Conservation (phyloP, 1,284 basidiomycete species). For the Earliella scabrosa region DNA sequence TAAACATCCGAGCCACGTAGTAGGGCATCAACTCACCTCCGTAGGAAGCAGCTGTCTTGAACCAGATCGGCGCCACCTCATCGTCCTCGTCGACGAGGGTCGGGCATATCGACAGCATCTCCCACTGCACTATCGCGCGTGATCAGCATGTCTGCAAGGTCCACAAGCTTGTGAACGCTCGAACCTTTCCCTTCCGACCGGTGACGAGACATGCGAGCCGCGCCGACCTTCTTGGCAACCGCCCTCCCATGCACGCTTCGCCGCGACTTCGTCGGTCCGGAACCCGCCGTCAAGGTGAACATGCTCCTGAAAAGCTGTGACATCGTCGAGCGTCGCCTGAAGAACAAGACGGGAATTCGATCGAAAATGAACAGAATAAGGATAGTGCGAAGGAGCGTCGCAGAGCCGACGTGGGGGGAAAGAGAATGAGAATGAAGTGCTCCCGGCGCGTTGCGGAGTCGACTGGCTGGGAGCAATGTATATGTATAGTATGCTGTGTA, state of each 20-base stretch:
- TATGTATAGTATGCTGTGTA: not conserved
- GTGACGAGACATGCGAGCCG: not conserved
- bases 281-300: not conserved
- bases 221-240: conserved; percentile 1
- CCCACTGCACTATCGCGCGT: conserved; percentile 2
- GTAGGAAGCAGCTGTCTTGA: not conserved
- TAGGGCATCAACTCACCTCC: not conserved
- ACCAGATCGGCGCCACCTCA: not conserved
- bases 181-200: not conserved
- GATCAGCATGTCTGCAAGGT: not conserved
- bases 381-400: not conserved
- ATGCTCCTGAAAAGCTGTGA: not conserved
- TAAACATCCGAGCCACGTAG: too few relatives aligned
- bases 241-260: not conserved
- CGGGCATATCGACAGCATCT: not conserved
- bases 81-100: not conserved
- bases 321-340: too few relatives aligned
- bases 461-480: not conserved
- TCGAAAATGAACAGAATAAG: not conserved
- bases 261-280: not conserved
- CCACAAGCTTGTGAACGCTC: not conserved
- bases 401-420: not conserved
- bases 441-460: not conserved
- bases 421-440: not conserved
- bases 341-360: too few relatives aligned